Conservation (phyloP, 2,329 filamentous ascomycete genomes). For the Blastomyces percursus region DNA sequence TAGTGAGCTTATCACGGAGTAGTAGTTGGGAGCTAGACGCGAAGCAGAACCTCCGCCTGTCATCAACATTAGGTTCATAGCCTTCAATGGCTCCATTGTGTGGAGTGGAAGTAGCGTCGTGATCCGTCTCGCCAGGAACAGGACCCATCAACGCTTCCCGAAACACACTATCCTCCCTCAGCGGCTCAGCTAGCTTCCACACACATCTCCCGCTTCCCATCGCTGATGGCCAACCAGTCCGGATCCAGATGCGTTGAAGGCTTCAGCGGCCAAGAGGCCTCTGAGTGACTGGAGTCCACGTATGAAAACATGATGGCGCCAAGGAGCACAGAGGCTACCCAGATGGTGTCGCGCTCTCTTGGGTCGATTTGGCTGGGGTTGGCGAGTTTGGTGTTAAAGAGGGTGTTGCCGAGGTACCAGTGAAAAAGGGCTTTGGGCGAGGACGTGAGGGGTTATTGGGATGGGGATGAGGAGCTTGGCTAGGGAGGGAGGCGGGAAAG, state of each 20-base stretch:
- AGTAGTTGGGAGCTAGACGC: not conserved
- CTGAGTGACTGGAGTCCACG: not conserved
- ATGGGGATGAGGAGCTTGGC: not conserved
- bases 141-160: not conserved
- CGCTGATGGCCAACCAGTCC: not conserved
- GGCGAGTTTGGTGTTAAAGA: not conserved
- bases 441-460: not conserved
- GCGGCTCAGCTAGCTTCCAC: not conserved
- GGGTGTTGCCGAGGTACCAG: not conserved
- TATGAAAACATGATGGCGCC: not conserved
- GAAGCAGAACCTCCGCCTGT: not conserved
- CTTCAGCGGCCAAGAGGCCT: not conserved
- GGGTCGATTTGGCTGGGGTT: not conserved
- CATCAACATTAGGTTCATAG: not conserved
- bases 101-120: not conserved
- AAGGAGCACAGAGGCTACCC: not conserved
- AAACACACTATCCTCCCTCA: not conserved
- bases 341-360: not conserved
- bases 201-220: constrained; percentile 1
- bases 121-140: not conserved
- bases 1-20: not conserved
- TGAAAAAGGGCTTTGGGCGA: not conserved
- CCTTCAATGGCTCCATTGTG: not conserved
- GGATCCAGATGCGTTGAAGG: not conserved
- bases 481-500: not conserved